phyloP scores from a whole-genome alignment of 1,284 basidiomycete species.

The Chondrostereum purpureum region DNA sequence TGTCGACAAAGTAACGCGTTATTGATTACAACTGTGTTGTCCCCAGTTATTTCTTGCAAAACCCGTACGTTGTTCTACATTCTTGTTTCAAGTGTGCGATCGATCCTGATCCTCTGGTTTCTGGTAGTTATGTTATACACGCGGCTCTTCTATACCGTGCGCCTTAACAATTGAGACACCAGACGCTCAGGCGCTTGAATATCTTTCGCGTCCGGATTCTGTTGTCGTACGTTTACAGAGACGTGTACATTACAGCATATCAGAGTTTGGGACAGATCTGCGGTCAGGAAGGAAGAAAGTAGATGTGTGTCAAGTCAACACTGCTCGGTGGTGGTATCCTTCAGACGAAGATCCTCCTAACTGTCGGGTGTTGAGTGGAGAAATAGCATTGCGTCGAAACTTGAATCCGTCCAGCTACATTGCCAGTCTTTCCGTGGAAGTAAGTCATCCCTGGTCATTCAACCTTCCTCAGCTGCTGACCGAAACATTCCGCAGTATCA shows the following conservation, averaged over 20 bases:
- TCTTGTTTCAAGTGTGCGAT: neutral
- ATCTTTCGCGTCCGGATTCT: neutral
- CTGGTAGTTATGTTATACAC: slow-evolving; percentile 2
- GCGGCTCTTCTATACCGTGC: slow-evolving; percentile 2
- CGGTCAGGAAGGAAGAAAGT: neutral
- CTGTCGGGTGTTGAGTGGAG: neutral
- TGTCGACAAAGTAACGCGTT: neutral
- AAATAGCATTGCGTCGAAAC: neutral
- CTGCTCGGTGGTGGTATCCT: neutral
- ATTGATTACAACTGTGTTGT: neutral
- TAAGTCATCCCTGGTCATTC: too few species aligned
- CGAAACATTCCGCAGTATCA: neutral
- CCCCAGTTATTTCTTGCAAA: slow-evolving; percentile 3
- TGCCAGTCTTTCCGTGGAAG: neutral
- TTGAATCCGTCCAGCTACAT: slow-evolving; percentile 3
- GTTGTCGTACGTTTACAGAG: slow-evolving; percentile 20
- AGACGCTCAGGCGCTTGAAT: slow-evolving; percentile 1
- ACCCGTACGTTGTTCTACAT: slow-evolving; percentile 1
- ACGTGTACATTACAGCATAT: slow-evolving; percentile 31
- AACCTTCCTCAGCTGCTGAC: too few species aligned
- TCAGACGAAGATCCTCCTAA: neutral
- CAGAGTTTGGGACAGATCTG: neutral
- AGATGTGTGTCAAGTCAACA: neutral
- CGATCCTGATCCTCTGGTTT: neutral
- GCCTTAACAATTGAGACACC: neutral